Percentiles rank a stretch among this genome's conserved stretches.
These are phyloP conservation scores for Ustilago nuda DNA, from an alignment of 1,284 basidiomycete genomes.

Conservation along the genomic window DNA sequence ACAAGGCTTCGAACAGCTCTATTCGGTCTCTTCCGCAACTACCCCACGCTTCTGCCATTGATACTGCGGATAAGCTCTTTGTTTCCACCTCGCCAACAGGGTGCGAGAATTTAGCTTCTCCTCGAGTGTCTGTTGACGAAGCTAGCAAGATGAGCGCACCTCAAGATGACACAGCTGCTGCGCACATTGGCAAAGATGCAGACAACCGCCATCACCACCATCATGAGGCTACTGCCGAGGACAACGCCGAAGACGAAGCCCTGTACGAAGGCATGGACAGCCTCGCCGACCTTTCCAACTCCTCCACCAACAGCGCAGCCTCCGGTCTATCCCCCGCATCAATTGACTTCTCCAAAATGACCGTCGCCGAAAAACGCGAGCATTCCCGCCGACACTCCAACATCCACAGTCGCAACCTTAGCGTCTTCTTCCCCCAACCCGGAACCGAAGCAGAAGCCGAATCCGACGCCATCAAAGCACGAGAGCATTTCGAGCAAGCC, in stretches of 20 bases:
- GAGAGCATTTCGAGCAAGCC: constrained; percentile 33
- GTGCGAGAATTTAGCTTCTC: background rate
- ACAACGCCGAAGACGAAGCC: constrained; percentile 32
- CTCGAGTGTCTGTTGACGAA: background rate
- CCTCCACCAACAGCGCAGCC: constrained; percentile 2
- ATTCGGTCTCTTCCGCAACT: constrained; percentile 39
- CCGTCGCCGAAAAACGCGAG: constrained; percentile 60
- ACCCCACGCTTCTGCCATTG: constrained; percentile 1
- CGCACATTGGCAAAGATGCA: background rate
- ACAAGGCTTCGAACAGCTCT: constrained; percentile 35
- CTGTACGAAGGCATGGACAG: constrained; percentile 47
- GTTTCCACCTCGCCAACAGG: background rate
- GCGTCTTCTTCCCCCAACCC: constrained; percentile 66
- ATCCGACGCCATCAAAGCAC: constrained; percentile 38
- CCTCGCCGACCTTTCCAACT: constrained; percentile 30
- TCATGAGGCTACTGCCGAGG: background rate
- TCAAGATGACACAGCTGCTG: background rate
- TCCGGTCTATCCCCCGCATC: constrained; percentile 10
- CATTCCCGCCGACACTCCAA: constrained; percentile 63
- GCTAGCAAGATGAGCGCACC: constrained; percentile 14
- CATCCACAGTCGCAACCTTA: constrained; percentile 63
- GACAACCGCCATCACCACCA: background rate
- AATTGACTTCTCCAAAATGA: constrained; percentile 46
- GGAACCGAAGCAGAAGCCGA: constrained; percentile 64
- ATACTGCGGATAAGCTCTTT: constrained; percentile 4